Conservation (phyloP, 2,329 filamentous ascomycete species). For the Bipolaris cookei region DNA sequence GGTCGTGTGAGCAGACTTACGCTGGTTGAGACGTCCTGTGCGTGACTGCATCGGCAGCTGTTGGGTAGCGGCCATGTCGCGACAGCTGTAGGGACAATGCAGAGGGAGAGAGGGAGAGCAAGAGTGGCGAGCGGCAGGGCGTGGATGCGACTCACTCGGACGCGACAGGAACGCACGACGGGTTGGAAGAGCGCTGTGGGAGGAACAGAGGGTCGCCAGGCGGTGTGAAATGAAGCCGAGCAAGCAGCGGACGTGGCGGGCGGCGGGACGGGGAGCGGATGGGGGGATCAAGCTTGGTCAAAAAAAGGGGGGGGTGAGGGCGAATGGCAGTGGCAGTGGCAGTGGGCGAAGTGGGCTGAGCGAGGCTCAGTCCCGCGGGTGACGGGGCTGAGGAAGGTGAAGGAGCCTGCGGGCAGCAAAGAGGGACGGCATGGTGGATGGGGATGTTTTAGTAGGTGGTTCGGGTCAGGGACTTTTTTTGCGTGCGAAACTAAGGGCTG, state of each 20-base stretch:
- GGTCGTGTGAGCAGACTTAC: constrained; percentile 63
- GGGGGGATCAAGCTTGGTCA: constrained; percentile 11
- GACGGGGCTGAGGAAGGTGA: constrained; percentile 57
- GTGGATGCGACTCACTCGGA: constrained; percentile 22
- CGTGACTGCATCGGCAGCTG: constrained; percentile 67
- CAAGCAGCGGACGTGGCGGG: constrained; percentile 25
- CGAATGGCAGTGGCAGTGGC: constrained; percentile 13
- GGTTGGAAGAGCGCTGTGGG: constrained; percentile 21
- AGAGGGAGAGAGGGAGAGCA: constrained; percentile 1
- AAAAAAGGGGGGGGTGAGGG: constrained; percentile 12
- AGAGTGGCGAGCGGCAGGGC: constrained; percentile 6
- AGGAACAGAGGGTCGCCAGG: constrained; percentile 28
- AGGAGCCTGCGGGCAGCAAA: constrained; percentile 51
- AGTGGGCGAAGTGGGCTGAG: constrained; percentile 27
- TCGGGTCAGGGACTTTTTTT: constrained; percentile 40
- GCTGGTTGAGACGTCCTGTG: constrained; percentile 78
- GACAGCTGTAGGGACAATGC: constrained; percentile 16
- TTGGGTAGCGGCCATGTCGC: constrained; percentile 53
- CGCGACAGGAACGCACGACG: constrained; percentile 10
- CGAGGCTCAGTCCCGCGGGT: constrained; percentile 57
- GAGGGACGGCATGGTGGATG: constrained; percentile 49
- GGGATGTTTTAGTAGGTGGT: constrained; percentile 44
- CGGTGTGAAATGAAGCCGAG: constrained; percentile 39
- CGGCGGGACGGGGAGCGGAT: not conserved
- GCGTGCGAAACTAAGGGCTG: constrained; percentile 33